Conservation (phyloP, 768 basidiomycete species). For the Rubroboletus pulcherrimus region DNA sequence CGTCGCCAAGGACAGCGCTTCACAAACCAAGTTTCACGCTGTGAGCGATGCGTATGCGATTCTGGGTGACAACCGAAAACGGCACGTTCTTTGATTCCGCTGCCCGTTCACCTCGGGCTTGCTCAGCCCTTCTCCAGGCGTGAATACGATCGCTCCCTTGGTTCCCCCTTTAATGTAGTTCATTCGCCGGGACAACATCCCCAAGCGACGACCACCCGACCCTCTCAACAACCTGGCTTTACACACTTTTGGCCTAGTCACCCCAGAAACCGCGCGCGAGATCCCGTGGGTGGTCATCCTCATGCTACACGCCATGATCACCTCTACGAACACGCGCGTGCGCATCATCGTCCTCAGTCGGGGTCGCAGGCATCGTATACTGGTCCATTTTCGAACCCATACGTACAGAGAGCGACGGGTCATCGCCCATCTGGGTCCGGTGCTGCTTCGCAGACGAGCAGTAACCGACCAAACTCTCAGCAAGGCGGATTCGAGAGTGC, state of each 20-base stretch:
- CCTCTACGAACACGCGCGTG: slow-evolving; percentile 6
- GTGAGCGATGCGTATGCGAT: slow-evolving; percentile 47
- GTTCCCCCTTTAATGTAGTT: slow-evolving; percentile 7
- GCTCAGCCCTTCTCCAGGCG: slow-evolving; percentile 18
- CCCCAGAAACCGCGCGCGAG: slow-evolving; percentile 20
- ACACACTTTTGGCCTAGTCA: slow-evolving; percentile 28
- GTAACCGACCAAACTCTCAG: neutral
- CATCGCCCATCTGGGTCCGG: slow-evolving; percentile 2
- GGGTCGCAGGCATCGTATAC: slow-evolving; percentile 4
- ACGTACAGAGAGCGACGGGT: slow-evolving; percentile 29
- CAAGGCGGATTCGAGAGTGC: slow-evolving; percentile 3
- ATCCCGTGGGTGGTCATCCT: slow-evolving; percentile 6
- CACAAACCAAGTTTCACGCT: slow-evolving; percentile 40
- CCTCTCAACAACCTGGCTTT: slow-evolving; percentile 23
- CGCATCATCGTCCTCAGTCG: neutral
- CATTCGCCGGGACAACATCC: slow-evolving; percentile 21
- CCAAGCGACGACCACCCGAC: slow-evolving; percentile 29
- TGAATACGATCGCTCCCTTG: slow-evolving; percentile 29
- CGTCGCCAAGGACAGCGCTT: slow-evolving; percentile 34
- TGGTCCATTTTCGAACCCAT: slow-evolving; percentile 22
- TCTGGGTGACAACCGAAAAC: slow-evolving; percentile 43
- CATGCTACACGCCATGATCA: slow-evolving; percentile 10
- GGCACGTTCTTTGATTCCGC: slow-evolving; percentile 25
- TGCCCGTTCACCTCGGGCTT: neutral
- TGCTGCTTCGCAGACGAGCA: neutral